Evolutionary conservation across 169 alveolate genomes (phyloP).

Genomic region (Babesia caballi): DNA sequence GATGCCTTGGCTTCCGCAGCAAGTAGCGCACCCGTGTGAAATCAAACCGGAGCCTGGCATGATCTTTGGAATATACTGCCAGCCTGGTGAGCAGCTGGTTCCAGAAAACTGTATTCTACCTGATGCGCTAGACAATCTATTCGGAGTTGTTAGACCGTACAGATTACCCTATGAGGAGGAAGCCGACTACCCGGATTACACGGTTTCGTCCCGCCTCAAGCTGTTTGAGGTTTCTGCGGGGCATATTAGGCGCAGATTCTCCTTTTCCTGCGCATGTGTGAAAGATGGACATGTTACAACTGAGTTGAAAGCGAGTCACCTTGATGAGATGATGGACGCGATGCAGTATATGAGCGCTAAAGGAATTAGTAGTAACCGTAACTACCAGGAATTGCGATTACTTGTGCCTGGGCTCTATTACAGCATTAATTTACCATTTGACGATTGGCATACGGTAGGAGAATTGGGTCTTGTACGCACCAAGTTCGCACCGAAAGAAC

Average conservation of each 20-base stretch:
- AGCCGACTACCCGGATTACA: not conserved
- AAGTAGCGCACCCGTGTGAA: not conserved
- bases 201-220: not conserved
- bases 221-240: no score
- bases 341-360: not conserved
- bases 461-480: not conserved
- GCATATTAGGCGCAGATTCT: no score
- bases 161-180: not conserved
- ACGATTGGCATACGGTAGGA: not conserved
- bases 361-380: not conserved
- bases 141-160: not conserved
- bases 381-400: not conserved
- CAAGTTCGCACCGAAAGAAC: not conserved
- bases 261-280: no score
- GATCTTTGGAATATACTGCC: conserved; percentile 60
- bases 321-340: not conserved
- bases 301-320: no score
- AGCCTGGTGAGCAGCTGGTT: conserved; percentile 21
- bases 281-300: no score
- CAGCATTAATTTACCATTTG: not conserved
- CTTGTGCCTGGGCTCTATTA: not conserved
- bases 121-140: not conserved
- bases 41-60: conserved; percentile 53
- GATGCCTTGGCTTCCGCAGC: not conserved
- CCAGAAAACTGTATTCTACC: conserved; percentile 20